These are phyloP conservation scores for Fulvia fulva DNA, from an alignment of 2,329 filamentous ascomycete genomes.

Conservation along the genomic window DNA sequence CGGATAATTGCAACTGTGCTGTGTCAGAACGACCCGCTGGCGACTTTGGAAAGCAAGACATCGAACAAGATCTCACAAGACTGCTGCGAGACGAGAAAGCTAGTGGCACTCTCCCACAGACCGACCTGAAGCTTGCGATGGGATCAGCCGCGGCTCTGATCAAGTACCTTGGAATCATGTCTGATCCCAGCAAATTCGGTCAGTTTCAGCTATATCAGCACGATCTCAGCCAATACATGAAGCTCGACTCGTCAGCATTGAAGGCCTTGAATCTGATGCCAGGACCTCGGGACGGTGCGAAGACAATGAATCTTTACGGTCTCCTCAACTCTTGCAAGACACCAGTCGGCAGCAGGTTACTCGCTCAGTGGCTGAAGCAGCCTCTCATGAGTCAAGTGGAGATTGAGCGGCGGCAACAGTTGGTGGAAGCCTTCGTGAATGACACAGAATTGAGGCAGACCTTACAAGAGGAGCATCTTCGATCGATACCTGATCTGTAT, in stretches of 20 bases:
- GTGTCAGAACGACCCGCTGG: conserved; percentile 71
- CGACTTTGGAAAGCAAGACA: conserved; percentile 86
- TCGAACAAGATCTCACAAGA: conserved; percentile 88
- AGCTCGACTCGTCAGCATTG: conserved; percentile 87
- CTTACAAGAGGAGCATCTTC: conserved; percentile 93
- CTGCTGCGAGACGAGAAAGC: conserved; percentile 82
- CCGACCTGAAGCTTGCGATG: conserved; percentile 93
- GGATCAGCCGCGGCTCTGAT: conserved; percentile 88
- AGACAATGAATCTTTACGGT: conserved; percentile 94
- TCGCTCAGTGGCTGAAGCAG: conserved; percentile 97
- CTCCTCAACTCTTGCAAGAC: conserved; percentile 97
- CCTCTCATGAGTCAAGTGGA: conserved; percentile 87
- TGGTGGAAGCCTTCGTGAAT: conserved; percentile 90
- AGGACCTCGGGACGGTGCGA: conserved; percentile 87
- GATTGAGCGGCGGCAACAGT: conserved; percentile 85
- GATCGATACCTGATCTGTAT: conserved; percentile 90
- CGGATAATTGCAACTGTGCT: conserved; percentile 87
- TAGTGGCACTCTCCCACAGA: conserved; percentile 74
- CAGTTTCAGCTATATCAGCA: conserved; percentile 98
- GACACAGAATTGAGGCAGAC: conserved; percentile 92
- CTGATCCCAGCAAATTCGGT: conserved; percentile 90
- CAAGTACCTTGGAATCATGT: conserved; percentile 86
- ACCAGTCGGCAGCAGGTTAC: conserved; percentile 78
- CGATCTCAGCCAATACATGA: conserved; percentile 96
- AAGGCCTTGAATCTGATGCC: conserved; percentile 97